Percentiles rank a stretch among this genome's conserved stretches.
These are phyloP conservation scores for Fusarium piperis DNA, from an alignment of 2,329 filamentous ascomycete species.

Conservation along the genomic window DNA sequence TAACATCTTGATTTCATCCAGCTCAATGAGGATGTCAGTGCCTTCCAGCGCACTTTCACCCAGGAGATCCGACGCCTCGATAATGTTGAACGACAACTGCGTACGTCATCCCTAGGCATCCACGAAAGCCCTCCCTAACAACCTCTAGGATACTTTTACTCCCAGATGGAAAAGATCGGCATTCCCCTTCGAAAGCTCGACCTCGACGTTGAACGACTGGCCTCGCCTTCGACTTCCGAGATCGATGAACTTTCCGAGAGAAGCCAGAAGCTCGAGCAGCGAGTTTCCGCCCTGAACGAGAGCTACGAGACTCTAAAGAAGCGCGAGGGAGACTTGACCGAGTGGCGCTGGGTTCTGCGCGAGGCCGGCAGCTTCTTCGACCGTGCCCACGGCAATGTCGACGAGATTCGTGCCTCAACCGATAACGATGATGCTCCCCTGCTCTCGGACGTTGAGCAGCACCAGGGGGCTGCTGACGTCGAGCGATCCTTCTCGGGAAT, in stretches of 20 bases:
- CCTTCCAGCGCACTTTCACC: conserved; percentile 97
- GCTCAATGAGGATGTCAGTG: conserved; percentile 92
- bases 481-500: conserved; percentile 94
- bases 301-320: conserved; percentile 99
- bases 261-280: conserved; percentile 90
- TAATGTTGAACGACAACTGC: conserved; percentile 97
- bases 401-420: conserved; percentile 92
- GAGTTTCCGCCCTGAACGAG: conserved; percentile 91
- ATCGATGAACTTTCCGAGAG: conserved; percentile 96
- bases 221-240: conserved; percentile 89
- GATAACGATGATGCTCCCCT: conserved; percentile 94
- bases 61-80: conserved; percentile 97
- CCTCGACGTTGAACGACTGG: conserved; percentile 87
- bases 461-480: conserved; percentile 71
- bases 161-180: conserved; percentile 92
- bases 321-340: conserved; percentile 93
- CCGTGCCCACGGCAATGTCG: conserved; percentile 92
- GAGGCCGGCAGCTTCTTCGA: conserved; percentile 99
- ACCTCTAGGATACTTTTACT: conserved; percentile 83
- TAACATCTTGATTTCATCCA: conserved; percentile 50
- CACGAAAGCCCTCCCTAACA: conserved; percentile 43
- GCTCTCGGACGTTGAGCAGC: conserved; percentile 90
- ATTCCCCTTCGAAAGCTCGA: conserved; percentile 90
- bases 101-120: conserved; percentile 64
- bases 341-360: conserved; percentile 97